Base-by-base conservation (phyloP, 345 rosid species). In the Eucalyptus tenuipes region DNA sequence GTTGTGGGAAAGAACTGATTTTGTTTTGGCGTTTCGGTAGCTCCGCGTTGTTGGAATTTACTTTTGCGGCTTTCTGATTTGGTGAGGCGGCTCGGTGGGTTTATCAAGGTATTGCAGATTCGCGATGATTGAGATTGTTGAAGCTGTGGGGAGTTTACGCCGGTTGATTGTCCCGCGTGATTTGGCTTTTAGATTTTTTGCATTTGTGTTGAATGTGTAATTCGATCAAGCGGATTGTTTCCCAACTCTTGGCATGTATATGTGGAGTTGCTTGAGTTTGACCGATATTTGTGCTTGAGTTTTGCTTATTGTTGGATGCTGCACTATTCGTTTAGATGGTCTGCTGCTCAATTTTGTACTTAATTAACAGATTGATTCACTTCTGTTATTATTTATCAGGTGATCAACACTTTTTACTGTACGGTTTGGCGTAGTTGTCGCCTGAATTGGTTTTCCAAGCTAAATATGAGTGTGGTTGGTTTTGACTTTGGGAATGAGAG, bases 401-500 rank as follows among this genome's bases (percentile, higher is more conserved):
- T 13, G 24, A 40, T 75, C 47, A 22, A 12, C 84, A 40, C 84
- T 75, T 40, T 75, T 75, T 40, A 40, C 47, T 75, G 84, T 29
- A 40, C 29, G 15, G 13, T 75, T 40, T 9, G 2, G 66, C n/a
- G 4, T 33, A 33, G 50, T 15, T 31, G 12, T n/a, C 3, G 87
- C 64, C 47, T 42, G 45, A 52, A 50, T 68, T 68, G 29, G 53
- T 68, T 47, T 75, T 44, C 47, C 82, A 75, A 11, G 84, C 47
- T 40, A 31, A 96, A 88, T 84, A 98, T 98, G 99, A 98, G 99
- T 31, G 99, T 98, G 86, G 99, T 98, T 33, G 99, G 99, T n/a
- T 97, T 98, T 92, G 99, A 98, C 93, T 94, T 96, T 55, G 99
- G 99, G 59, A 98, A 98, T 85, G 99, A 98, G 94, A 98, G 93